Percentiles rank a stretch among this genome's conserved stretches.
Evolutionary conservation across 805 yeast species (phyloP).

Genomic region (Wickerhamomyces alni): DNA sequence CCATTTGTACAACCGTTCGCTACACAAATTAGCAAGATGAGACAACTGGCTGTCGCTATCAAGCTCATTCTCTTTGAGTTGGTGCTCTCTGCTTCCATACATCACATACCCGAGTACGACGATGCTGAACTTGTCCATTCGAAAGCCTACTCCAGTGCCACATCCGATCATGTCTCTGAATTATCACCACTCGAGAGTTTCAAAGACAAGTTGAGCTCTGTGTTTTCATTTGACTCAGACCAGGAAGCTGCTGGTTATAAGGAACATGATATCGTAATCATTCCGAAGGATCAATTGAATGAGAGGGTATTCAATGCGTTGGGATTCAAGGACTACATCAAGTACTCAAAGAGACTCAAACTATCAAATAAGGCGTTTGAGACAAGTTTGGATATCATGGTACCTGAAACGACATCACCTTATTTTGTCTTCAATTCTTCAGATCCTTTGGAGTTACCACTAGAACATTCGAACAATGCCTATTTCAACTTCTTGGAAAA

Average conservation of each 20-base stretch:
- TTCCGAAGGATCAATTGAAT: conserved; percentile 24
- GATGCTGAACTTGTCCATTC: not conserved
- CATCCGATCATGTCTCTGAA: no score
- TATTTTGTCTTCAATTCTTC: conserved; percentile 35
- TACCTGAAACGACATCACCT: conserved; percentile 31
- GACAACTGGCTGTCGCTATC: no score
- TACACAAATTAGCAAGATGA: no score
- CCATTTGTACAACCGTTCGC: no score
- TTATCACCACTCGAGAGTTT: no score
- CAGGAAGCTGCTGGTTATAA: not conserved
- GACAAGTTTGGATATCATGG: conserved; percentile 14
- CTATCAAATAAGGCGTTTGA: conserved; percentile 10
- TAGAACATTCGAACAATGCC: conserved; percentile 9
- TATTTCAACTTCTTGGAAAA: conserved; percentile 24
- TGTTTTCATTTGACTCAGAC: not conserved
- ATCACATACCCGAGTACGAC: not conserved
- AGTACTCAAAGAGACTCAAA: conserved; percentile 20
- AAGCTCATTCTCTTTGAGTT: no score
- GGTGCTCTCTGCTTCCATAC: not conserved
- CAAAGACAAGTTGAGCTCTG: conserved; percentile 7
- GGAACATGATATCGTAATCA: conserved; percentile 19
- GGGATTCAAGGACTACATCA: conserved; percentile 22
- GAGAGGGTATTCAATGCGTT: conserved; percentile 18
- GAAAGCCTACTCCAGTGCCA: not conserved
- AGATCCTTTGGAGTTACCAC: conserved; percentile 12